These are phyloP conservation scores for Vicia faba DNA, from an alignment of 306 rosid genomes.

Conservation along the genomic window DNA sequence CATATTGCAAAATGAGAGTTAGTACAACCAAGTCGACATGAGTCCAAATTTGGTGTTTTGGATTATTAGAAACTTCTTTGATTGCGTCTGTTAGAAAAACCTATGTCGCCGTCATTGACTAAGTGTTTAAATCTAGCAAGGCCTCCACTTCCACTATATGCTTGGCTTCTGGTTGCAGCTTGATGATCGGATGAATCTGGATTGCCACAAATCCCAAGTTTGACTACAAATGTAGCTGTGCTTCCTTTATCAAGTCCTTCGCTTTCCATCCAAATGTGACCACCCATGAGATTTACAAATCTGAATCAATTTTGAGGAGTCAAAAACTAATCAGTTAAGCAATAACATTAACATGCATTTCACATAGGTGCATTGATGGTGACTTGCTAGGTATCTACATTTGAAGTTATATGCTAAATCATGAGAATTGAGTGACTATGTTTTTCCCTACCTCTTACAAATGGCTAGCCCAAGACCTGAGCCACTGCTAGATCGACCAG, in stretches of 20 bases:
- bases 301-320: conserved; percentile 42
- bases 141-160: conserved; percentile 69
- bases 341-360: no score
- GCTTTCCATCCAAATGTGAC: conserved; percentile 90
- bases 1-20: conserved; percentile 36
- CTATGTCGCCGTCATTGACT: conserved; percentile 42
- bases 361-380: no score
- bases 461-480: conserved; percentile 93
- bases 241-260: conserved; percentile 81
- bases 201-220: conserved; percentile 65
- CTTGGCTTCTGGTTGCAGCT: conserved; percentile 43
- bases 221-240: conserved; percentile 64
- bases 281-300: conserved; percentile 94
- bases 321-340: no score
- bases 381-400: no score
- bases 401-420: no score
- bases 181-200: conserved; percentile 53
- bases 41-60: not conserved
- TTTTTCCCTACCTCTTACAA: conserved; percentile 66
- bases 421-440: not conserved
- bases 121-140: conserved; percentile 55
- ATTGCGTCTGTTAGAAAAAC: conserved; percentile 54
- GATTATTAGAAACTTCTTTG: conserved; percentile 59
- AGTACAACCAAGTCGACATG: conserved; percentile 25
- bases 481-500: conserved; percentile 54